Evolutionary conservation across 2,329 filamentous ascomycete genomes (phyloP).

Genomic region (Dactylellina drechsleri): DNA sequence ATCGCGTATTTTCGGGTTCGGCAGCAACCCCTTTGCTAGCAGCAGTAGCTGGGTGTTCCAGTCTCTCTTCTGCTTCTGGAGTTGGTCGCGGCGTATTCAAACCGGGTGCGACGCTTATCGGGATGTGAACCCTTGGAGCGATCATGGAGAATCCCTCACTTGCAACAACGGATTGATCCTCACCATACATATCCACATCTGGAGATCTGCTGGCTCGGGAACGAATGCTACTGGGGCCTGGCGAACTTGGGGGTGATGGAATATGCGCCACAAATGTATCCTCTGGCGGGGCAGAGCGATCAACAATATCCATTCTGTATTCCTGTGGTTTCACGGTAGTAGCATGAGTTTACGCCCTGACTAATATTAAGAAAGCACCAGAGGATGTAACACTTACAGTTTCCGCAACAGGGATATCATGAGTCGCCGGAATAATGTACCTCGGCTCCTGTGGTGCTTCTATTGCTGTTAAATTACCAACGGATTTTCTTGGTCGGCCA

Average conservation of each 20-base stretch:
- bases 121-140: slow-evolving; percentile 18
- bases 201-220: too few relatives aligned
- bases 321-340: not conserved
- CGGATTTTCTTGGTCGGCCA: slow-evolving; percentile 51
- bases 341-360: not conserved
- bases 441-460: not conserved
- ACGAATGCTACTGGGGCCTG: slow-evolving; percentile 1
- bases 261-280: slow-evolving; percentile 38
- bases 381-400: not conserved
- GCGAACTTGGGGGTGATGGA: slow-evolving; percentile 47
- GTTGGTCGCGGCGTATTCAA: slow-evolving; percentile 43
- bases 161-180: slow-evolving; percentile 37
- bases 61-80: slow-evolving; percentile 29
- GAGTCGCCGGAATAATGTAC: not conserved
- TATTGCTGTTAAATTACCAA: slow-evolving; percentile 12
- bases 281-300: slow-evolving; percentile 7
- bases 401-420: not conserved
- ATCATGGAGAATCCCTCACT: slow-evolving; percentile 54
- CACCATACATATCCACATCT: too few relatives aligned
- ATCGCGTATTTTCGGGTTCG: not conserved
- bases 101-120: slow-evolving; percentile 6
- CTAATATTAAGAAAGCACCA: not conserved
- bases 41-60: not conserved
- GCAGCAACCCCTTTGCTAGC: not conserved
- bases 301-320: slow-evolving; percentile 10